Evolutionary conservation across 345 rosid genomes (phyloP), one percentile per base, ranked within the genome.

Genomic region (Boechera retrofracta): DNA sequence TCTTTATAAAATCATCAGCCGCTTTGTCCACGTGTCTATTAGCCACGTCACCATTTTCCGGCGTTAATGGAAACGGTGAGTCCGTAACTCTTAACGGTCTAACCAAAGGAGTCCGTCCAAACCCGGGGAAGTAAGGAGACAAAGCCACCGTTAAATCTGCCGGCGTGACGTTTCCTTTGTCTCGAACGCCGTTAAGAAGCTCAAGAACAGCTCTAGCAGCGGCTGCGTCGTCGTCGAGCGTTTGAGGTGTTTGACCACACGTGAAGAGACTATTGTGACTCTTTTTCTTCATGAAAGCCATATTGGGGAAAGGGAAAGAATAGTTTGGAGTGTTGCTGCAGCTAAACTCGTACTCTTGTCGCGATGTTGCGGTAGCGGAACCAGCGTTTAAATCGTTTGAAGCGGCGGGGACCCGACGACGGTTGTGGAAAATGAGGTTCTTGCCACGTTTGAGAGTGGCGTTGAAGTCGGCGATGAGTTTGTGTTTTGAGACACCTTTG

Each of bases 51-150:
- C 62, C 85, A 58, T 78, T 86, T 69, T 57, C 86, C 53, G 79
- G 87, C 35, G 77, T 85, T 35, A 91, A 65, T 26, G 97, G 98
- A 53, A 86, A 94, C 21, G 97, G 98, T 6, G 98, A 92, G 93
- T 94, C 98, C 53, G 97, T 94, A 73, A 92, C 86, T 85, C 97
- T 85, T 73, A 92, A 79, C 76, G 83, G 93, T 77, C 97, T 88
- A 29, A 77, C 95, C 79, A 85, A 61, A 3, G 97, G 98, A 31
- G 91, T 94, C 82, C 78, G 78, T 35, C 97, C 97, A 67, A 90
- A 88, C 38, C 98, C 98, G 0, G 98, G 98, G 52, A 94, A 64
- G 59, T 67, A 58, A 1, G 98, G 98, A 10, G 98, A 91, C 13
- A 97, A 88, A 8, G 92, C 86, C 80, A 73, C 86, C 79, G 80